Base-by-base conservation (phyloP, 371 early-diverging fungal species). In the Apophysomyces ossiformis region DNA sequence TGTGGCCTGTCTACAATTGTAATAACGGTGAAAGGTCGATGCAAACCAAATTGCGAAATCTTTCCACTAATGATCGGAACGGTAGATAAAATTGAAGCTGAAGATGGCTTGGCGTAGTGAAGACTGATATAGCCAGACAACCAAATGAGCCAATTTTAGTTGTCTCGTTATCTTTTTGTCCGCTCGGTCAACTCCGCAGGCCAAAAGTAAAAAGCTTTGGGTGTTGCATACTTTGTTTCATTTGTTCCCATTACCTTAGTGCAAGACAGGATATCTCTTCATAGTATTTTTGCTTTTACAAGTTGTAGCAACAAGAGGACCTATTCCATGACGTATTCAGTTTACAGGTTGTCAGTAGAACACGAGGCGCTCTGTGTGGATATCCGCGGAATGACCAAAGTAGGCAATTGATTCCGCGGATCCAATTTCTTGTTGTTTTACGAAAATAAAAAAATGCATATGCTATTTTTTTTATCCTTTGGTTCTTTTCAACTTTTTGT, bases 381-480 rank as follows among this genome's bases (percentile, higher is more conserved):
- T 50, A 50, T 39, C 64, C 64, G 64, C 64, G 64, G 64, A 64
- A 64, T 21, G 36, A n/a, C 50, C 50, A 47, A 35, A 50, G 21
- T 50, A 50, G 54, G 54, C 21, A 50, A 50, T 50, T 11, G 54
- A 50, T 50, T 50, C 54, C 54, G 54, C 54, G 54, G 54, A 50
- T 50, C 35, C 18, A 50, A 21, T 41, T 11, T 41, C 7, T 21
- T 9, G 54, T 21, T 50, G 21, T 26, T 26, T 26, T 26, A 21
- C 41, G 41, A 50, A 50, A 50, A 50, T 38, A 63, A 63, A 37
- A 37, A 26, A 26, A 26, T 39, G 64, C 32, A 37, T 56, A 12
- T 45, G 36, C 47, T 56, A 13, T 56, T 37, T 54, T 63, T 63
- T 63, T 38, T 0, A 37, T 63, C 54, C 16, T 6, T 16, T n/a